Conservation (phyloP, 805 yeast genomes). For the Brettanomyces anomalus region DNA sequence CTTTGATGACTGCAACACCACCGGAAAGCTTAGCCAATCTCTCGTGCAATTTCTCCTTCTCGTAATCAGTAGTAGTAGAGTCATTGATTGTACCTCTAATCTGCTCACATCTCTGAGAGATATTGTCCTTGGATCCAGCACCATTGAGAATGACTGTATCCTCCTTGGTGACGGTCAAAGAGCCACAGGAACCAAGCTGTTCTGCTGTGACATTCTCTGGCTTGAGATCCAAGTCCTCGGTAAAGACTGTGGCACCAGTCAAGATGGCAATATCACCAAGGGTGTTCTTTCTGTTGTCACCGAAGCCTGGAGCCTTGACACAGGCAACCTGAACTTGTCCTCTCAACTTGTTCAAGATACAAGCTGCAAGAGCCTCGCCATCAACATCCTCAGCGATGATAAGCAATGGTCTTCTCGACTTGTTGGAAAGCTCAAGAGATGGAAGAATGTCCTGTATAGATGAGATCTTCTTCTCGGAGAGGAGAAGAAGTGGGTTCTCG, state of each 20-base stretch:
- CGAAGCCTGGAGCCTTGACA: conserved; percentile 98
- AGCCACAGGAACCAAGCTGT: conserved; percentile 83
- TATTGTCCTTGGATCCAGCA: conserved; percentile 74
- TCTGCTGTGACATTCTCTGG: conserved; percentile 92
- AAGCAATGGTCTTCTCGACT: conserved; percentile 84
- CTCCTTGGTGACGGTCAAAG: conserved; percentile 88
- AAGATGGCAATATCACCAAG: conserved; percentile 92
- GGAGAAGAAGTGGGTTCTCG: conserved; percentile 81
- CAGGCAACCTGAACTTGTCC: conserved; percentile 98
- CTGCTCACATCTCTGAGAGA: conserved; percentile 85
- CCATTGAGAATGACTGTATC: conserved; percentile 94
- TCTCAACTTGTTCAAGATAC: conserved; percentile 92
- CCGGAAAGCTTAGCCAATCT: conserved; percentile 95
- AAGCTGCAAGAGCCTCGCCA: conserved; percentile 98
- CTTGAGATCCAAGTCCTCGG: conserved; percentile 91
- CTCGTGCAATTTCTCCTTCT: conserved; percentile 94
- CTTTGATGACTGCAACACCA: conserved; percentile 97
- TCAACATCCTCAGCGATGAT: conserved; percentile 94
- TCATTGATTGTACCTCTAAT: conserved; percentile 76
- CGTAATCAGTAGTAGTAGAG: conserved; percentile 76
- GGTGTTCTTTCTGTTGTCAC: conserved; percentile 96
- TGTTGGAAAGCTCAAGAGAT: conserved; percentile 86
- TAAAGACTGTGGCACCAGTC: conserved; percentile 86
- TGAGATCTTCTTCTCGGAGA: conserved; percentile 89
- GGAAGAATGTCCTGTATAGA: conserved; percentile 89